phyloP scores from a whole-genome alignment of 116 monocot species.

The Iris pallida region DNA sequence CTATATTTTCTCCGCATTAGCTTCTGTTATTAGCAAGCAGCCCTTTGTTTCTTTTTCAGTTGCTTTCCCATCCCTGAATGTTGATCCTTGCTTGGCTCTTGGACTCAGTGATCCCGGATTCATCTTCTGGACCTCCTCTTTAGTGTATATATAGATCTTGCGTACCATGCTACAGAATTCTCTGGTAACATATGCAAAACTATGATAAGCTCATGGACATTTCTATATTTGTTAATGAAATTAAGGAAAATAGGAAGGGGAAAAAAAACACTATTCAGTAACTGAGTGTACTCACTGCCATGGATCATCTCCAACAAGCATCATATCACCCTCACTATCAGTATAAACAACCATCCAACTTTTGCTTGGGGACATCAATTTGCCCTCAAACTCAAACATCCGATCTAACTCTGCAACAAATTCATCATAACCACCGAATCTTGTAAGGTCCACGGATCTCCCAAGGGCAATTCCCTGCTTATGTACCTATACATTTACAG shows the following conservation, averaged over 20 bases:
- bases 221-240: neutral
- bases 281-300: conserved; percentile 36
- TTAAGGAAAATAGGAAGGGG: neutral
- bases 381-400: conserved; percentile 54
- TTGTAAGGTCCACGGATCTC: conserved; percentile 45
- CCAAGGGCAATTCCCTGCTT: conserved; percentile 58
- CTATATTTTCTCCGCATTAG: conserved; percentile 11
- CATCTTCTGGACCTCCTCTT: conserved; percentile 42
- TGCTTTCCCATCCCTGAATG: neutral
- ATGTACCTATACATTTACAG: conserved; percentile 30
- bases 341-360: conserved; percentile 49
- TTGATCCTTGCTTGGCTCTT: conserved; percentile 10
- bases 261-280: neutral
- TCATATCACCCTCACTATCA: conserved; percentile 55
- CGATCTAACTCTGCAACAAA: conserved; percentile 34
- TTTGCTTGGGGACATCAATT: conserved; percentile 26
- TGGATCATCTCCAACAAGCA: conserved; percentile 62
- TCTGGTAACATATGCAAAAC: conserved; percentile 8
- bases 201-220: neutral
- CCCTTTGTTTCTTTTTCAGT: conserved; percentile 6
- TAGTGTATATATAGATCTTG: conserved; percentile 36
- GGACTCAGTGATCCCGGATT: conserved; percentile 17
- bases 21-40: neutral
- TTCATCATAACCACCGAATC: conserved; percentile 39
- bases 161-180: conserved; percentile 40